Base-by-base conservation (phyloP, 2,329 filamentous ascomycete genomes). In the Coleophoma crateriformis region DNA sequence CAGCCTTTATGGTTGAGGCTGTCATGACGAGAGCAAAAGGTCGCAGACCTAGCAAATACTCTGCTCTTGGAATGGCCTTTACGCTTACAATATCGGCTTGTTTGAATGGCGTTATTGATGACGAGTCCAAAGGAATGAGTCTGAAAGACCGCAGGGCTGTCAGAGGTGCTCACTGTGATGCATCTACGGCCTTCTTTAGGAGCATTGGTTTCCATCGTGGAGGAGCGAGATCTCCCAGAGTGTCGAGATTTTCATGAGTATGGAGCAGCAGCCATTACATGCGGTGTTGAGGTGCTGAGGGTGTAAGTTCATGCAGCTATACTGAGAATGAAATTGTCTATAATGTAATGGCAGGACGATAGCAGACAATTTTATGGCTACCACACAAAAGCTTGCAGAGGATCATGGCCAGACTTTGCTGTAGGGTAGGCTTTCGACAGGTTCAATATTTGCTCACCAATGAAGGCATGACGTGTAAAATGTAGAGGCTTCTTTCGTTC, bases 171-270 rank as follows among this genome's bases (percentile, higher is more conserved):
- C 46, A 51, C 50, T 14, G 47, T n/a, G 47, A 58, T 49, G 46
- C 45, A 42, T 52, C 59, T 20, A 45, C 51, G 19, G 50, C 45
- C 32, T 67, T 67, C 43, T 63, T 53, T 43, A 55, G 57, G 20
- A 54, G 61, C 14, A 35, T 66, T 33, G 64, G 64, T 8, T 67
- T 66, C 51, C 61, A 64, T 45, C 56, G 64, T 41, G 5, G 35
- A 62, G 39, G 53, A 61, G 45, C 51, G 55, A 20, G 46, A 41
- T 15, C 45, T 67, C 42, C 58, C 61, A 37, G 52, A 54, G 45
- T 69, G 66, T 55, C 60, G 66, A 50, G 68, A 69, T 50, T 65
- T 68, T 50, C 54, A 61, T 52, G 66, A 69, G 52, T 68, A 66
- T 58, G 61, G 58, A 22, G 63, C 64, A 50, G 62, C 64, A 45